Evolutionary conservation across 2,329 filamentous ascomycete genomes (phyloP), one percentile per base, ranked within the genome.

Genomic region (Pseudogymnoascus sp.): DNA sequence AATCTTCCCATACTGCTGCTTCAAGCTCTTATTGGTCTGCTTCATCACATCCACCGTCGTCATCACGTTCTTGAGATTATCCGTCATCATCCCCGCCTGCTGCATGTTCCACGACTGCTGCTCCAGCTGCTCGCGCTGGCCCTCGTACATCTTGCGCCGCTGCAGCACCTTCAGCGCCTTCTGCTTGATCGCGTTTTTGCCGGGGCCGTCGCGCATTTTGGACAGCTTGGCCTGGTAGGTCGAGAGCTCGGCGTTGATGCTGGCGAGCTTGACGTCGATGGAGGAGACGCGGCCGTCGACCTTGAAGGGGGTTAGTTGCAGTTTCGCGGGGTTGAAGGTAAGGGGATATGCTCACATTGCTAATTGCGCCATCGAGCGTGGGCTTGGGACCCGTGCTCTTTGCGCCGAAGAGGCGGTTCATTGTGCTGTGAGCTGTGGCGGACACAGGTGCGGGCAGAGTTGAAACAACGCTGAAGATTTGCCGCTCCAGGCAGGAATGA

Each of bases 91-190:
- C 74, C 90, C 89, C 2, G 93, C 93, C 78, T 97, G 93, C 79
- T 97, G 93, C 93, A 99, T 97, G 79, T 97, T 97, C 93, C 93
- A 97, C 21, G 91, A 91, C 78, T 99, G 95, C 68, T 88, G 84
- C 77, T 96, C 90, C 62, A 97, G 86, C 78, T 97, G 93, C 72
- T 97, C 92, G 68, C 93, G 91, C 77, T 97, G 92, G 3, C 85
- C 83, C 78, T 99, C 95, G 85, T 96, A 96, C 77, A 93, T 88
- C 75, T 96, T 96, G 70, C 93, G 89, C 65, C 92, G 89, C 78
- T 96, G 91, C 2, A 97, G 87, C 10, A 97, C 87, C 72, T 96
- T 96, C 71, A 96, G 87, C 1, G 93, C 93, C 73, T 97, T 97
- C 73, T 96, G 88, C 75, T 95, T 96, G 71, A 99, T 86, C 31